phyloP scores from a whole-genome alignment of 768 basidiomycete genomes.

The Collybiopsis confluens region DNA sequence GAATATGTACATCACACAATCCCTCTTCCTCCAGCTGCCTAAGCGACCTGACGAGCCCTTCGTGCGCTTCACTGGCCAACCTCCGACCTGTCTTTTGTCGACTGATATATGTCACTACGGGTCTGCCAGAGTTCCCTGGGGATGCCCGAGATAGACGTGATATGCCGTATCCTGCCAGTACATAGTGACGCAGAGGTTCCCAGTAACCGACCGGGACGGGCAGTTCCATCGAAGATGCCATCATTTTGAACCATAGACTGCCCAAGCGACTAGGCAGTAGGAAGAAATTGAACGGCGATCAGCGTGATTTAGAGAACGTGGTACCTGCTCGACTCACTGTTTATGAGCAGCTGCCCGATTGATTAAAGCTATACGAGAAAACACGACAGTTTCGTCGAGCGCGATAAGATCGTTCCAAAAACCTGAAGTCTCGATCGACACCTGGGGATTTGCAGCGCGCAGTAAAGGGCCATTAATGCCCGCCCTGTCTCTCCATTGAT shows the following conservation, averaged over 20 bases:
- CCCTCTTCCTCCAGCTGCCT: slow-evolving; percentile 45
- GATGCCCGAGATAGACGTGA: slow-evolving; percentile 2
- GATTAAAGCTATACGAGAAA: slow-evolving; percentile 56
- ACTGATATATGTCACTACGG: slow-evolving; percentile 53
- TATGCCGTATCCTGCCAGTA: slow-evolving; percentile 27
- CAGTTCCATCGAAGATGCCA: slow-evolving; percentile 28
- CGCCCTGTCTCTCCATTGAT: slow-evolving; percentile 56
- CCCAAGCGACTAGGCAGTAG: slow-evolving; percentile 23
- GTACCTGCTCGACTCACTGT: slow-evolving; percentile 22
- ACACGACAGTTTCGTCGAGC: slow-evolving; percentile 46
- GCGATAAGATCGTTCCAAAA: slow-evolving; percentile 61
- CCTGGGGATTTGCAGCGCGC: slow-evolving; percentile 57
- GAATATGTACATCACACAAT: slow-evolving; percentile 43
- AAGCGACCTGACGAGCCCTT: slow-evolving; percentile 43
- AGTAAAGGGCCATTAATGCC: slow-evolving; percentile 62
- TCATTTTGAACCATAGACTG: slow-evolving; percentile 30
- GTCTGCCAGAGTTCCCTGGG: slow-evolving; percentile 14
- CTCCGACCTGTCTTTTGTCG: slow-evolving; percentile 43
- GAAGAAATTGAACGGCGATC: slow-evolving; percentile 8
- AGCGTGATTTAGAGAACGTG: neutral
- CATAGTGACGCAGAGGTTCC: slow-evolving; percentile 29
- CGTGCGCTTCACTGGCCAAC: slow-evolving; percentile 45
- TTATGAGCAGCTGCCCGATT: slow-evolving; percentile 62
- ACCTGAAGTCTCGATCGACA: slow-evolving; percentile 50
- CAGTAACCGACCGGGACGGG: slow-evolving; percentile 25